Conservation (phyloP, 495 filamentous ascomycete genomes). For the Penicillium waksmanii region DNA sequence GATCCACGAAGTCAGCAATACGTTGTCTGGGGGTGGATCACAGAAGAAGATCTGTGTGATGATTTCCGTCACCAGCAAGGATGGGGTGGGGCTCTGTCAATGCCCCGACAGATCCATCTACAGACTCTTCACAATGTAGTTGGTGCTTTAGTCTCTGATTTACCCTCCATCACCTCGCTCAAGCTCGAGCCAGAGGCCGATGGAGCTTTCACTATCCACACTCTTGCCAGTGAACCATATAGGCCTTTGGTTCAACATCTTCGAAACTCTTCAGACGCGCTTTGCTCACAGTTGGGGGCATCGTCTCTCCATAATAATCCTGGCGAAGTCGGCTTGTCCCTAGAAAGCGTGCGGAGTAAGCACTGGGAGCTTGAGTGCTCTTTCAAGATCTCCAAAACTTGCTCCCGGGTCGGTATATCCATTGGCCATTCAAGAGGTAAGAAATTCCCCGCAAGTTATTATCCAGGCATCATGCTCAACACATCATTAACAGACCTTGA, state of each 20-base stretch:
- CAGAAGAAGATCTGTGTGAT: slow-evolving; percentile 21
- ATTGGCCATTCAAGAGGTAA: slow-evolving; percentile 9
- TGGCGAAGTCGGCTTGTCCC: neutral
- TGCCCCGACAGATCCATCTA: slow-evolving; percentile 17
- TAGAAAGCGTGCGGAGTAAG: neutral
- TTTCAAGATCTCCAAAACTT: slow-evolving; percentile 9
- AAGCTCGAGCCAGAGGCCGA: neutral
- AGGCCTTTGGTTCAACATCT: slow-evolving; percentile 5
- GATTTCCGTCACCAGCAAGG: slow-evolving; percentile 19
- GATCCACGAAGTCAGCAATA: slow-evolving; percentile 19
- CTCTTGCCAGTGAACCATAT: slow-evolving; percentile 12
- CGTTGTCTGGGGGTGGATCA: slow-evolving; percentile 20
- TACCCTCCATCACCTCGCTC: slow-evolving; percentile 6
- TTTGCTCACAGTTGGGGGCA: neutral
- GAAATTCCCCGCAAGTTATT: neutral
- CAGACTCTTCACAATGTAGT: slow-evolving; percentile 7
- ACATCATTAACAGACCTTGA: neutral
- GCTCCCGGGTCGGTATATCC: slow-evolving; percentile 7
- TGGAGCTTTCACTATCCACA: slow-evolving; percentile 8
- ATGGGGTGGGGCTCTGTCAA: slow-evolving; percentile 21
- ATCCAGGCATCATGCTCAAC: neutral
- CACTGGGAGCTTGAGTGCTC: slow-evolving; percentile 14
- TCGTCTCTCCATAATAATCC: neutral
- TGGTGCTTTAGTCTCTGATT: slow-evolving; percentile 4
- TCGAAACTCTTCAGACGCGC: neutral